These are phyloP conservation scores for Talaromyces liani DNA, from an alignment of 495 filamentous ascomycete genomes.

Conservation along the genomic window DNA sequence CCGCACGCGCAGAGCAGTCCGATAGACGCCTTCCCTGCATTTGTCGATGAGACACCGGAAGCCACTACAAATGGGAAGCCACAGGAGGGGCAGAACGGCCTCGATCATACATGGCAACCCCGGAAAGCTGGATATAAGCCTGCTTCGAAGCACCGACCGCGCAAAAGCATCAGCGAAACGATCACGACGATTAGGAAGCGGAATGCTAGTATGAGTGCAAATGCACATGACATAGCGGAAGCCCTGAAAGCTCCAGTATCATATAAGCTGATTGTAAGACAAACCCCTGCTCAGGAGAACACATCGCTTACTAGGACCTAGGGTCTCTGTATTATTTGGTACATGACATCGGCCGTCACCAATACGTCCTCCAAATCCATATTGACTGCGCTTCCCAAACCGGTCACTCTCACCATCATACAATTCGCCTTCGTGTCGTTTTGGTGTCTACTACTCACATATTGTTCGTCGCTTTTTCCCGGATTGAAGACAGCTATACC, in stretches of 20 bases:
- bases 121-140: constrained; percentile 29
- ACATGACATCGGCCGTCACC: constrained; percentile 85
- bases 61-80: constrained; percentile 16
- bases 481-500: constrained; percentile 59
- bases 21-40: constrained; percentile 37
- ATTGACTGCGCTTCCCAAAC: constrained; percentile 84
- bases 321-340: constrained; percentile 84
- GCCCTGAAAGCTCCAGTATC: constrained; percentile 87
- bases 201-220: constrained; percentile 77
- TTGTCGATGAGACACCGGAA: constrained; percentile 28
- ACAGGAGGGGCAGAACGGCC: background rate
- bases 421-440: constrained; percentile 91
- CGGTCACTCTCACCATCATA: constrained; percentile 86
- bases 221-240: constrained; percentile 88
- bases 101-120: constrained; percentile 29
- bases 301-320: constrained; percentile 22
- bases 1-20: constrained; percentile 31
- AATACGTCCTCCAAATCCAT: constrained; percentile 98
- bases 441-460: constrained; percentile 77
- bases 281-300: background rate
- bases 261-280: constrained; percentile 72
- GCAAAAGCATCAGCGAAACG: constrained; percentile 82
- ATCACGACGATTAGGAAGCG: constrained; percentile 70
- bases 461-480: constrained; percentile 63
- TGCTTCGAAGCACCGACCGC: constrained; percentile 54